phyloP scores from a whole-genome alignment of 345 rosid genomes.

The Adansonia digitata region DNA sequence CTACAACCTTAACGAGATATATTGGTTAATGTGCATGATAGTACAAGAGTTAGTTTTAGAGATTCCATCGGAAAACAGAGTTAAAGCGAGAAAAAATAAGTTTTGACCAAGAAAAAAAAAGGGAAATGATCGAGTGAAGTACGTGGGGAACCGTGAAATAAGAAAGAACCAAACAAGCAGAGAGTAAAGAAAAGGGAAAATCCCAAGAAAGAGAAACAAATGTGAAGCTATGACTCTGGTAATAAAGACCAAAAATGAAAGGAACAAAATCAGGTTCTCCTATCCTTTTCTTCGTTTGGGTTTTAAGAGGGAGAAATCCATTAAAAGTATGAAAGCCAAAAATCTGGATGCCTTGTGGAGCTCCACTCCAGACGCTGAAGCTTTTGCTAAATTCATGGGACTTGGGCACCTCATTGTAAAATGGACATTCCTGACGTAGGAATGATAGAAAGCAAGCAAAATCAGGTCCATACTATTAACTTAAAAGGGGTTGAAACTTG shows the following conservation, averaged over 20 bases:
- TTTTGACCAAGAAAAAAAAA: neutral
- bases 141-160: constrained; percentile 15
- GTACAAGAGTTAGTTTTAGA: constrained; percentile 20
- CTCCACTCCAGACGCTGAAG: neutral
- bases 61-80: constrained; percentile 38
- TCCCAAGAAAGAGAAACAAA: neutral
- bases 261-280: neutral
- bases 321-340: constrained; percentile 11
- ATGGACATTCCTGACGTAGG: too few species aligned
- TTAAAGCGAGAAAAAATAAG: too few species aligned
- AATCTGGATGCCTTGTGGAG: neutral
- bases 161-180: neutral
- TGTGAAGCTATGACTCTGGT: neutral
- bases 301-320: constrained; percentile 5
- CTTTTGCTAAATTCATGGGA: neutral
- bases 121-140: neutral
- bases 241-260: neutral
- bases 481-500: too few species aligned
- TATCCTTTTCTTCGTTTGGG: too few species aligned
- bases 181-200: neutral
- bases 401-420: neutral
- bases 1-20: neutral
- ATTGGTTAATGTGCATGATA: constrained; percentile 16
- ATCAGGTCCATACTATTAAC: too few species aligned
- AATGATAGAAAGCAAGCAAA: too few species aligned